Evolutionary conservation across 257 asterid genomes (phyloP).

Genomic region (Echium plantagineum): DNA sequence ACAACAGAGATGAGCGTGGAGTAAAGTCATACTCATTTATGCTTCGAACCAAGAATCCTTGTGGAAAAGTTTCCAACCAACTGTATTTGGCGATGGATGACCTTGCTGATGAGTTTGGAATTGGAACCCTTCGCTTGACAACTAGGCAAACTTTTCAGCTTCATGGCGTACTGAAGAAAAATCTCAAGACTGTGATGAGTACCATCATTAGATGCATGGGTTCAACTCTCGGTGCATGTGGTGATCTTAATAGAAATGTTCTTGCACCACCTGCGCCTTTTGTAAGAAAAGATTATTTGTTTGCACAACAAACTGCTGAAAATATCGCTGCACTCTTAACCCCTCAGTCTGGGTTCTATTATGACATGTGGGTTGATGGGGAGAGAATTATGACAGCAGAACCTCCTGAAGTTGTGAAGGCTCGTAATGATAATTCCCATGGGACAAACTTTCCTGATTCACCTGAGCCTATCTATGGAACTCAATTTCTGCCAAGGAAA

Average conservation of each 20-base stretch:
- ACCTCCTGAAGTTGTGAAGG: slow-evolving; percentile 78
- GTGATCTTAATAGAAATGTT: slow-evolving; percentile 91
- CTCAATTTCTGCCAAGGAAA: slow-evolving; percentile 96
- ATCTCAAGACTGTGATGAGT: slow-evolving; percentile 95
- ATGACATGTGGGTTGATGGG: slow-evolving; percentile 98
- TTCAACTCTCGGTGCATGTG: slow-evolving; percentile 96
- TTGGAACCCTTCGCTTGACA: slow-evolving; percentile 86
- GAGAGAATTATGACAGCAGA: slow-evolving; percentile 82
- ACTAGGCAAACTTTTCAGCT: slow-evolving; percentile 97
- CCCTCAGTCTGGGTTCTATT: slow-evolving; percentile 97
- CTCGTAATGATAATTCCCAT: slow-evolving; percentile 80
- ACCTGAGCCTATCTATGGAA: slow-evolving; percentile 94
- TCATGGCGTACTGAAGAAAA: slow-evolving; percentile 80
- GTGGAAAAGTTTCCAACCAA: slow-evolving; percentile 85
- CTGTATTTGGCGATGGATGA: slow-evolving; percentile 89
- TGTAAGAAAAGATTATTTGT: slow-evolving; percentile 56
- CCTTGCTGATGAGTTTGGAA: slow-evolving; percentile 90
- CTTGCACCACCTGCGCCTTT: slow-evolving; percentile 93
- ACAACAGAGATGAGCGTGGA: slow-evolving; percentile 91
- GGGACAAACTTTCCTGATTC: slow-evolving; percentile 89
- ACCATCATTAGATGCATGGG: slow-evolving; percentile 78
- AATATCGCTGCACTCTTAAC: slow-evolving; percentile 84
- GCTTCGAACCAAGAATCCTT: slow-evolving; percentile 97
- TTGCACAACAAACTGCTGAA: slow-evolving; percentile 95
- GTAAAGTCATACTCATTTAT: slow-evolving; percentile 68